A percentile compares a stretch with the other conserved stretches of the same genome.
phyloP scores from a whole-genome alignment of 148 eudicot species.

The Amaranthus palmeri region DNA sequence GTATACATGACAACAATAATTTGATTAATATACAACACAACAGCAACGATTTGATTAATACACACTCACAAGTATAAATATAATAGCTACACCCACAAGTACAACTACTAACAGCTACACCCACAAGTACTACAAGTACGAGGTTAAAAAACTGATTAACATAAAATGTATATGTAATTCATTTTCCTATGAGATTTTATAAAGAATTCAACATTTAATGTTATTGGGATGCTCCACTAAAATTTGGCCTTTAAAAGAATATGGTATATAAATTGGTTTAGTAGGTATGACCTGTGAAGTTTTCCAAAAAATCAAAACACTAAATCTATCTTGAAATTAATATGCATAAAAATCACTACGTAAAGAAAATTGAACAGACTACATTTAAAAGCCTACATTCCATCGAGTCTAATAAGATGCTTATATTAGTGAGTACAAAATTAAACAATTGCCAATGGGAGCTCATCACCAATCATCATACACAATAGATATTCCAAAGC shows the following conservation, averaged over 20 bases:
- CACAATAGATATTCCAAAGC: background rate
- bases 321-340: background rate
- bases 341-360: background rate
- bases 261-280: too few species aligned
- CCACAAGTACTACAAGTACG: background rate
- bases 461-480: conserved; percentile 6
- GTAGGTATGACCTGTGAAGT: too few species aligned
- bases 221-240: too few species aligned
- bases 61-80: conserved; percentile 41
- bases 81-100: conserved; percentile 70
- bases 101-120: conserved; percentile 38
- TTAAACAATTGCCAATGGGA: background rate
- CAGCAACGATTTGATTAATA: too few species aligned
- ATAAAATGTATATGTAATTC: background rate
- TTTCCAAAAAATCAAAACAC: background rate
- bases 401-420: background rate
- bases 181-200: too few species aligned
- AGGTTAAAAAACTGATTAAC: background rate
- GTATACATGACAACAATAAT: too few species aligned
- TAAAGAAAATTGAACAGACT: background rate
- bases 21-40: too few species aligned
- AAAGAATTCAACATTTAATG: too few species aligned
- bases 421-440: too few species aligned
- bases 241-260: too few species aligned
- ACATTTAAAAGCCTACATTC: background rate